A percentile compares a stretch with the other conserved stretches of the same genome.
These are phyloP conservation scores for Pisolithus thermaeus DNA, from an alignment of 1,284 basidiomycete genomes.

Conservation along the genomic window DNA sequence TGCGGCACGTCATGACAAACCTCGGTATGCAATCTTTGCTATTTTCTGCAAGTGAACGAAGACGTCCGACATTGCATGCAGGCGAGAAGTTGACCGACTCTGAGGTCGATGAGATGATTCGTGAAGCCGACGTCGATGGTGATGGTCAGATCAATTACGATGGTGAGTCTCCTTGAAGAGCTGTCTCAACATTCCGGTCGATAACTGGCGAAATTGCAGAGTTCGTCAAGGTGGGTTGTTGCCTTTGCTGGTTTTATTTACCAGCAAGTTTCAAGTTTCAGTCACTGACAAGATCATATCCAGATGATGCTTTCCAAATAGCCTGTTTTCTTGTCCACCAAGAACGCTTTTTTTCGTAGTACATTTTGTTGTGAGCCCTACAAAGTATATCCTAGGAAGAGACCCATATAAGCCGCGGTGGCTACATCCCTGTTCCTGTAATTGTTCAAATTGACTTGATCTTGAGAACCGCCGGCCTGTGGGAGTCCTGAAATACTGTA, in stretches of 20 bases:
- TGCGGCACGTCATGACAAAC: slow-evolving; percentile 91
- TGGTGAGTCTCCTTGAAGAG: slow-evolving; percentile 39
- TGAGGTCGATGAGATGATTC: slow-evolving; percentile 98
- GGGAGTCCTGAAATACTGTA: no score
- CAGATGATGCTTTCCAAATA: slow-evolving; percentile 60
- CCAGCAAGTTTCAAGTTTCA: not conserved
- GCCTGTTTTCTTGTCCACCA: slow-evolving; percentile 6
- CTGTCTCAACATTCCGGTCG: not conserved
- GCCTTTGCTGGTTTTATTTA: not conserved
- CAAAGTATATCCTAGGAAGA: no score
- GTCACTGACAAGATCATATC: slow-evolving; percentile 12
- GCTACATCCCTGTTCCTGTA: no score
- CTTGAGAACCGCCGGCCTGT: no score
- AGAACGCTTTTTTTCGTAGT: no score
- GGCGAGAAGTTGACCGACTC: slow-evolving; percentile 90
- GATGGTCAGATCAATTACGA: slow-evolving; percentile 88
- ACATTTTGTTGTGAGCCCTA: no score
- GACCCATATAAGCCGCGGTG: no score
- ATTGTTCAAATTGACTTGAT: no score
- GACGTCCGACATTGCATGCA: slow-evolving; percentile 21
- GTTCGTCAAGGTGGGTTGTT: slow-evolving; percentile 56
- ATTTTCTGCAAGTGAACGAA: not conserved
- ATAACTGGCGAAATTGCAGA: slow-evolving; percentile 34
- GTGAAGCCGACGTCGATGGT: slow-evolving; percentile 95
- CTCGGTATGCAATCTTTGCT: slow-evolving; percentile 53